Conservation (phyloP, 2,329 filamentous ascomycete genomes). For the Paecilomyces dactylethromorphus region DNA sequence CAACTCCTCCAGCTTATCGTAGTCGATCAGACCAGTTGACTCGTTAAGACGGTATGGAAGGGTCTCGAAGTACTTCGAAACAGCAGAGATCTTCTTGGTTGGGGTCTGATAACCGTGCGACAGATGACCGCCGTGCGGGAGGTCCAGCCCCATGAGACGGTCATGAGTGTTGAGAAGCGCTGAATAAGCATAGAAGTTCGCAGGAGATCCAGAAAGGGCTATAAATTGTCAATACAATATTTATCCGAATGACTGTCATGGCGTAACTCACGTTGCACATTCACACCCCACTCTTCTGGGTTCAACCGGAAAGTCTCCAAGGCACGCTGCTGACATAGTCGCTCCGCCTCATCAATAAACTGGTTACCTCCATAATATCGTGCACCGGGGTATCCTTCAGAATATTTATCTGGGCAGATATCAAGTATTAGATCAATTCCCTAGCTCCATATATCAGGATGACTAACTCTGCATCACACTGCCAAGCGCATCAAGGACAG, state of each 20-base stretch:
- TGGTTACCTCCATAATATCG: conserved; percentile 97
- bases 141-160: conserved; percentile 91
- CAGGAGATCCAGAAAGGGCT: conserved; percentile 75
- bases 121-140: conserved; percentile 90
- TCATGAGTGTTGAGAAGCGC: conserved; percentile 94
- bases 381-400: conserved; percentile 93
- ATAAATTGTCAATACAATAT: conserved; percentile 9
- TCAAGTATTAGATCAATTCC: conserved; percentile 19
- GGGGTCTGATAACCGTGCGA: conserved; percentile 97
- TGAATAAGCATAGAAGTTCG: conserved; percentile 80
- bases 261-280: conserved; percentile 68
- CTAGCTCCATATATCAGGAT: conserved; percentile 17
- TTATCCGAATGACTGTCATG: conserved; percentile 3
- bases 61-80: conserved; percentile 99
- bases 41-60: conserved; percentile 81
- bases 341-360: conserved; percentile 86
- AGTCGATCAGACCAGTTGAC: conserved; percentile 90
- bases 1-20: conserved; percentile 84
- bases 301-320: conserved; percentile 80
- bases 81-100: conserved; percentile 90
- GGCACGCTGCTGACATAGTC: conserved; percentile 82
- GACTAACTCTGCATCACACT: conserved; percentile 87
- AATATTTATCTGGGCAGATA: conserved; percentile 76
- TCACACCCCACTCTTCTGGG: conserved; percentile 88
- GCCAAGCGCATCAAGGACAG: conserved; percentile 82